phyloP scores from a whole-genome alignment of 169 alveolate species.

The Miamiensis avidus region DNA sequence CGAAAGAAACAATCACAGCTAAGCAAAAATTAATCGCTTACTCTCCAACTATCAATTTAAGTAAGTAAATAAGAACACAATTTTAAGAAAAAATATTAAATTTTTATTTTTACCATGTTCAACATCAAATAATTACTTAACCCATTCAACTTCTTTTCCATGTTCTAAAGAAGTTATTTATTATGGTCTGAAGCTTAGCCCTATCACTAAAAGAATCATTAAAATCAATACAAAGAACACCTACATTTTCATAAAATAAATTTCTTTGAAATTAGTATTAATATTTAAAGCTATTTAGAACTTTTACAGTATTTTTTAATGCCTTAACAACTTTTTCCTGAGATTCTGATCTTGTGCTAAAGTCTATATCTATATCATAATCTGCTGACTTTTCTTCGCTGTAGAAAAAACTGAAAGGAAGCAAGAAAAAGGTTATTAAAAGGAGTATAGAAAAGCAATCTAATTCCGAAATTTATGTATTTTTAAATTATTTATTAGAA shows the following conservation, averaged over 20 bases:
- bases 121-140: slow-evolving; percentile 46
- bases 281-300: no score
- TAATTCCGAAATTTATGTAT: not conserved
- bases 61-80: not conserved
- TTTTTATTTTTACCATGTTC: slow-evolving; percentile 25
- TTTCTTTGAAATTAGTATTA: no score
- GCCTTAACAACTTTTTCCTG: slow-evolving; percentile 1
- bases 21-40: slow-evolving; percentile 44
- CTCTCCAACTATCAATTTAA: slow-evolving; percentile 32
- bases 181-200: slow-evolving; percentile 32
- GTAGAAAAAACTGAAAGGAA: slow-evolving; percentile 43
- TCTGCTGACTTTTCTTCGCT: slow-evolving; percentile 35
- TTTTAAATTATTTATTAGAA: not conserved
- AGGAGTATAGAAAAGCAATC: slow-evolving; percentile 22
- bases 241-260: slow-evolving; percentile 28
- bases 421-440: slow-evolving; percentile 19
- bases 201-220: slow-evolving; percentile 18
- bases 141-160: slow-evolving; percentile 40
- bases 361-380: slow-evolving; percentile 37
- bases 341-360: slow-evolving; percentile 13
- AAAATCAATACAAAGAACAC: slow-evolving; percentile 25
- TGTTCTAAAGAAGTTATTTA: slow-evolving; percentile 7
- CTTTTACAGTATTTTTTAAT: slow-evolving; percentile 6
- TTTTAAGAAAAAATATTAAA: not conserved
- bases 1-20: slow-evolving; percentile 35